Evolutionary conservation across 768 basidiomycete genomes (phyloP), one percentile per base, ranked within the genome.

Genomic region (Tulasnella sp.): DNA sequence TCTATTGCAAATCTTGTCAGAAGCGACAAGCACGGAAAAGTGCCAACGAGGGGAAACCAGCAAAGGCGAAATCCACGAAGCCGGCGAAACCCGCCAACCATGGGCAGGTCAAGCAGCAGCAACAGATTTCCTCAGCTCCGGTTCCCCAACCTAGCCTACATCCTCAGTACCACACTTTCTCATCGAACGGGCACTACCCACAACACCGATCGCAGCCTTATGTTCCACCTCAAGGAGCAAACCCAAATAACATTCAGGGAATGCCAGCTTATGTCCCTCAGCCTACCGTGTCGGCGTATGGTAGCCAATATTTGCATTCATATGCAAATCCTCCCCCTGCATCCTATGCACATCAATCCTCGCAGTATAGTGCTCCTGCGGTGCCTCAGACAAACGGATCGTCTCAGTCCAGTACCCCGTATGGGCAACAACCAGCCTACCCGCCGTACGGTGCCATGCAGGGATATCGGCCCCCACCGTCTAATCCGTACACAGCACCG

Each of bases 1-100:
- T 97, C 78, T 79, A 88, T 73, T 95, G 92, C 78, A 81, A 81
- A 62, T 81, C 81, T 39, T 94, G 92, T 79, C 84, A 64, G 19
- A 65, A 65, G 63, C 52, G 52, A 26, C 22, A 59, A 11, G 22
- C 52, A 11, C 52, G 52, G 22, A 59, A 59, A 59, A 59, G 52
- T 26, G 52, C 52, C 5, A 29, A 11, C 4, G 52, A 59, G 29
- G 52, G 52, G 29, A 59, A 26, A n/a, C 8, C 6, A 29, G 5
- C 52, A 12, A 59, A 59, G 52, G 52, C 9, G 52, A 59, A 59
- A 59, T 12, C 52, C 6, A 29, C 52, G 11, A 29, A n/a, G n/a
- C n/a, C n/a, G n/a, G n/a, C n/a, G n/a, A 59, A 59, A 59, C 26
- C 52, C 6, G 52, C 52, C 5, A 29, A n/a, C 3, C 22, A 59